Percentiles rank a stretch among this genome's conserved stretches.
phyloP scores from a whole-genome alignment of 371 early-diverging fungal species.

The Cladochytrium tenue region DNA sequence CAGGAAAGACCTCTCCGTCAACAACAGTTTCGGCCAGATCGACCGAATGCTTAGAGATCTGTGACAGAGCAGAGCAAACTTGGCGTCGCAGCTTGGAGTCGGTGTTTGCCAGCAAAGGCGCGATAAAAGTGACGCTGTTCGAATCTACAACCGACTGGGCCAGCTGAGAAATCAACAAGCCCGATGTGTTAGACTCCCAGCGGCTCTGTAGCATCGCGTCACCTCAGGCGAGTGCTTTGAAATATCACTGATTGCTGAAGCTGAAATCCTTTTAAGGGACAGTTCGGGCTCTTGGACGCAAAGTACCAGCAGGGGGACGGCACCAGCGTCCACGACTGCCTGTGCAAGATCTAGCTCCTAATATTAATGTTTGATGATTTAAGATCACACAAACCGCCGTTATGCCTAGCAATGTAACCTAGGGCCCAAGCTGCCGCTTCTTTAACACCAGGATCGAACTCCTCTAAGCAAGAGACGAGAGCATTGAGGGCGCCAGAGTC shows the following conservation, averaged over 20 bases:
- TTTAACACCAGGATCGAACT: conserved; percentile 62
- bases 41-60: conserved; percentile 57
- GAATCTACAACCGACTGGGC: conserved; percentile 58
- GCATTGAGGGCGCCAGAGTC: conserved; percentile 55
- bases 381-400: conserved; percentile 35
- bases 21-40: conserved; percentile 60
- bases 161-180: too few relatives aligned
- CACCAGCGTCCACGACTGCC: conserved; percentile 55
- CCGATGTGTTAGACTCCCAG: too few relatives aligned
- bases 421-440: conserved; percentile 60
- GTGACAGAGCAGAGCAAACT: conserved; percentile 49
- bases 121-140: conserved; percentile 47
- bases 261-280: conserved; percentile 51
- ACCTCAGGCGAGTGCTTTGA: conserved; percentile 60
- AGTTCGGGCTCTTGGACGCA: conserved; percentile 61
- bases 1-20: conserved; percentile 57
- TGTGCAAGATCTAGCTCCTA: conserved; percentile 46
- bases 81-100: conserved; percentile 58
- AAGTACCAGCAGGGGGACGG: conserved; percentile 54
- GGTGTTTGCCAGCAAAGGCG: conserved; percentile 45
- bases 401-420: conserved; percentile 61
- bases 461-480: conserved; percentile 53
- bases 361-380: neutral
- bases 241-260: conserved; percentile 55
- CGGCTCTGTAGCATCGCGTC: neutral